Evolutionary conservation across 345 rosid genomes (phyloP).

Genomic region (Carallia pectinifolia): DNA sequence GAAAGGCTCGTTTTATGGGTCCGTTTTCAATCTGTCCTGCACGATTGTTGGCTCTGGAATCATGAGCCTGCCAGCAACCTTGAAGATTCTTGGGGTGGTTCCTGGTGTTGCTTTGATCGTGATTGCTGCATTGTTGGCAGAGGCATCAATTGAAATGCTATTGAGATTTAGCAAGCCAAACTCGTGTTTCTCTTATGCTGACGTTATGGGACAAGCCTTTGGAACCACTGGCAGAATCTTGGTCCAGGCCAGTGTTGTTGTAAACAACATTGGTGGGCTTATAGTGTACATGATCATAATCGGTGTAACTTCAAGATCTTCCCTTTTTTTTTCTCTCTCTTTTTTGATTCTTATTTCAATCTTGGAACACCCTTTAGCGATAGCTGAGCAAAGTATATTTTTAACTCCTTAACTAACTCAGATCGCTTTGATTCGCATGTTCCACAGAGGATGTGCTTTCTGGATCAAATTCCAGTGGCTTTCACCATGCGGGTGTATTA

Average conservation of each 20-base stretch:
- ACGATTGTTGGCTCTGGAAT: background rate
- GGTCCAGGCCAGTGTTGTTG: conserved; percentile 1
- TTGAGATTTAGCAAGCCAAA: conserved; percentile 3
- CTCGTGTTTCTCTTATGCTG: background rate
- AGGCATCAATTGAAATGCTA: background rate
- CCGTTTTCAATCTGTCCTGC: background rate
- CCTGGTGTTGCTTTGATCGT: background rate
- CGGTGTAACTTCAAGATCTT: background rate
- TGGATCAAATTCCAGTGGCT: background rate
- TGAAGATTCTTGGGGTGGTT: background rate
- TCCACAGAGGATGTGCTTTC: background rate
- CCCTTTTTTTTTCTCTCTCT: too few species aligned
- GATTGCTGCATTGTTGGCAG: background rate
- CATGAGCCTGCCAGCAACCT: background rate
- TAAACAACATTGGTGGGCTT: background rate
- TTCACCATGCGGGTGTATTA: background rate
- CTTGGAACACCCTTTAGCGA: too few species aligned
- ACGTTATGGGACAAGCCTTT: background rate
- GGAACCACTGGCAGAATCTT: background rate
- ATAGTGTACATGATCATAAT: background rate
- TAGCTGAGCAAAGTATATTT: too few species aligned
- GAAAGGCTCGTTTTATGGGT: background rate
- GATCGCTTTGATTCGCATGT: too few species aligned
- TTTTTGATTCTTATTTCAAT: too few species aligned
- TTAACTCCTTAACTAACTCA: too few species aligned